Evolutionary conservation across 2,329 filamentous ascomycete genomes (phyloP).

Genomic region (Cercospora sp.): DNA sequence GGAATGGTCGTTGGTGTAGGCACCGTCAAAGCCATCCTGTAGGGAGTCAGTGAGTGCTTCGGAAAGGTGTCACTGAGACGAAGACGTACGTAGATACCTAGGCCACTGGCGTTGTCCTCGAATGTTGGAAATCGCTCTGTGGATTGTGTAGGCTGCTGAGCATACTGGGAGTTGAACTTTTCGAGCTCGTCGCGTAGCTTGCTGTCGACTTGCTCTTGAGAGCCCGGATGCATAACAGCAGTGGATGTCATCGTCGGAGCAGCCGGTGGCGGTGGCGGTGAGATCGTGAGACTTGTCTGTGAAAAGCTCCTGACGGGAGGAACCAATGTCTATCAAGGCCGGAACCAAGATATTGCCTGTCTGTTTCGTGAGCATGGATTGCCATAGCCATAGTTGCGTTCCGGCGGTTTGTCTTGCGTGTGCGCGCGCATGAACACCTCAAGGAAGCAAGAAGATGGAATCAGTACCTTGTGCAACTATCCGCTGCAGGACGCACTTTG

Average conservation of each 20-base stretch:
- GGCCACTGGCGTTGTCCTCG: slow-evolving; percentile 37
- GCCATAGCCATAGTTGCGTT: slow-evolving; percentile 30
- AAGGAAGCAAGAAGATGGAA: slow-evolving; percentile 18
- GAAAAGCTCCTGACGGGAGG: slow-evolving; percentile 19
- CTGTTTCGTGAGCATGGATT: slow-evolving; percentile 39
- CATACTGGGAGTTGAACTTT: slow-evolving; percentile 43
- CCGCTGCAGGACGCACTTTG: slow-evolving; percentile 35
- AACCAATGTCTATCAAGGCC: slow-evolving; percentile 21
- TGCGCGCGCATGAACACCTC: slow-evolving; percentile 30
- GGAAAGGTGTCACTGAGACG: not conserved
- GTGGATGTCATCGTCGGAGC: slow-evolving; percentile 32
- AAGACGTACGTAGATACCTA: slow-evolving; percentile 38
- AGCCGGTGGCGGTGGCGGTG: slow-evolving; percentile 20
- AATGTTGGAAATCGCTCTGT: slow-evolving; percentile 38
- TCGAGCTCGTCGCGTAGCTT: slow-evolving; percentile 44
- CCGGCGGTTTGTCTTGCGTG: slow-evolving; percentile 35
- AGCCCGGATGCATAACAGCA: slow-evolving; percentile 28
- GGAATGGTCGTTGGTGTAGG: slow-evolving; percentile 30
- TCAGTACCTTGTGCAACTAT: slow-evolving; percentile 36
- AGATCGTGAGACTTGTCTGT: slow-evolving; percentile 26
- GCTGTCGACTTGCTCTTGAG: slow-evolving; percentile 34
- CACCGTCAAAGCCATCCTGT: slow-evolving; percentile 31
- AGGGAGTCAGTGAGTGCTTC: slow-evolving; percentile 26
- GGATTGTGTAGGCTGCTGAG: slow-evolving; percentile 29
- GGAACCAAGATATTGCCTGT: slow-evolving; percentile 29